Base-by-base conservation (phyloP, 2,329 filamentous ascomycete genomes). In the Lachnellula occidentalis region DNA sequence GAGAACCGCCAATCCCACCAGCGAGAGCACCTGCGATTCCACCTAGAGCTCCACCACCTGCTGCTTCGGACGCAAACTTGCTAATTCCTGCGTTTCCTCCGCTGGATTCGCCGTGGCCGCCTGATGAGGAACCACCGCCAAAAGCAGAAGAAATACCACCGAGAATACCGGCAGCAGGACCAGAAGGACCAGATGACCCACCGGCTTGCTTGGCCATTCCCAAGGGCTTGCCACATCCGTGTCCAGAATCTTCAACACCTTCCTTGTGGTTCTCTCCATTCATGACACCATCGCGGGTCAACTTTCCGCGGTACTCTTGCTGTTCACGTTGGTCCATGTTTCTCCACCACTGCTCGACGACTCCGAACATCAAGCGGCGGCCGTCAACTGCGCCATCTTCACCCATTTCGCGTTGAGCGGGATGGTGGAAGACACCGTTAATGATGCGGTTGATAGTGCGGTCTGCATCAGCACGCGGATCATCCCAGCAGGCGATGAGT, bases 401-500 rank as follows among this genome's bases (percentile, higher is more conserved):
- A 47, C 87, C 88, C 67, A 79, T 74, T 9, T 83, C 73, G 54
- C 87, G 85, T 62, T 90, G 85, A 47, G 90, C 90, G 2, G 92
- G 92, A 71, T 96, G 92, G 66, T 96, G 90, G 70, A 96, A 82
- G 36, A 96, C 85, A 57, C 90, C 91, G 48, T 82, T 73, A 66
- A 95, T 83, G 70, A 96, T 92, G 58, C 86, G 83, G 67, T 86
- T 81, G 61, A 94, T 76, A 2, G 86, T 83, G 54, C 82, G 79
- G 58, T 88, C 78, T 41, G 90, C 74, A 64, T 95, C 88, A 54
- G 79, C 75, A 53, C 73, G 68, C 41, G 92, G 84, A 61, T 96
- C 80, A 65, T 96, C 92, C 83, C 92, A 95, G 64, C 86, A 88
- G 36, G 88, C 76, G 75, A 96, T 94, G 58, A 96, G 75, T 70